Evolutionary conservation across 176 grass and related monocot genomes (phyloP).

Genomic region (Lolium perenne): DNA sequence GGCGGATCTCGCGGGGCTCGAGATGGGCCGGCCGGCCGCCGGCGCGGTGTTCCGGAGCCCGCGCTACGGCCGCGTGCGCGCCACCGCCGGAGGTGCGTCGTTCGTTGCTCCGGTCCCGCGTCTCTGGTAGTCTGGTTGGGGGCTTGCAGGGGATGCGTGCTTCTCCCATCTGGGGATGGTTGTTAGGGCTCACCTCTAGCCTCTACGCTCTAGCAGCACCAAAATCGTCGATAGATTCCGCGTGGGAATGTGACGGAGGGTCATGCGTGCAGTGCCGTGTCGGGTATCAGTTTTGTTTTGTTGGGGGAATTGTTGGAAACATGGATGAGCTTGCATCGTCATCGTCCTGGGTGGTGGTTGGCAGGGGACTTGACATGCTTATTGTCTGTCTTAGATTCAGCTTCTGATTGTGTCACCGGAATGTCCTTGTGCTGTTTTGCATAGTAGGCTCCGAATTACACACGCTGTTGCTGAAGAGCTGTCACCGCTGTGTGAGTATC

Average conservation of each 20-base stretch:
- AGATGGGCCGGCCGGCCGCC: conserved; percentile 47
- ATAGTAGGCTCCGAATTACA: background rate
- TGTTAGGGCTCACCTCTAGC: background rate
- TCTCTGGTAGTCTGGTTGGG: background rate
- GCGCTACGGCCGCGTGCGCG: conserved; percentile 51
- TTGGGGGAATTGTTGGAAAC: background rate
- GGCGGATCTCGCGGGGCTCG: conserved; percentile 51
- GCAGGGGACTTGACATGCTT: background rate
- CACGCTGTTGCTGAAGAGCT: background rate
- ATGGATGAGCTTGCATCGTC: background rate
- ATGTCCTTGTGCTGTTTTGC: background rate
- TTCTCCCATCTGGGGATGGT: conserved; percentile 6
- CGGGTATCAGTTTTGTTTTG: conserved; percentile 9
- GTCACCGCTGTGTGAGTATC: too few species aligned
- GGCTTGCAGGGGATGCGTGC: background rate
- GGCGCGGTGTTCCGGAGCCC: conserved; percentile 61
- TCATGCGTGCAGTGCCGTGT: conserved; percentile 22
- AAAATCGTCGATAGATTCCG: conserved; percentile 33
- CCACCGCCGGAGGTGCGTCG: conserved; percentile 57
- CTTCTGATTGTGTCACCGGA: background rate
- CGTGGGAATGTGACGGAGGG: background rate
- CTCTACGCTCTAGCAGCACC: too few species aligned
- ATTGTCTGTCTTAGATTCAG: background rate
- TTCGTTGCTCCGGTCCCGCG: background rate
- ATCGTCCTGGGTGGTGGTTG: conserved; percentile 9